phyloP scores from a whole-genome alignment of 2,329 filamentous ascomycete genomes.

The Paraphoma sp. region DNA sequence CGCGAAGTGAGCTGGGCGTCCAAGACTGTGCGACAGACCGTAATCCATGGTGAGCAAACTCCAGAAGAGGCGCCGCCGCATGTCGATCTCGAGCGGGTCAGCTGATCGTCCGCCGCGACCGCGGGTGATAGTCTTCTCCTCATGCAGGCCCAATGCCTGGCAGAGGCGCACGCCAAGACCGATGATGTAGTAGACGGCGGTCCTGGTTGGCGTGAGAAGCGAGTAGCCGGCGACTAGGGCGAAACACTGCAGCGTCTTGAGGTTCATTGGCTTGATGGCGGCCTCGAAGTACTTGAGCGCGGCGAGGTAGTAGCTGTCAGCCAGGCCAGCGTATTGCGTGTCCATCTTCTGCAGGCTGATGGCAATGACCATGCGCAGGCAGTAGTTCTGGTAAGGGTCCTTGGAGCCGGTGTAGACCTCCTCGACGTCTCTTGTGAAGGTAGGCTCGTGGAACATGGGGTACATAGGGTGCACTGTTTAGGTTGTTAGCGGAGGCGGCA shows the following conservation, averaged over 20 bases:
- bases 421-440: conserved; percentile 77
- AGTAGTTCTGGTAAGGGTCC: conserved; percentile 86
- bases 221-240: conserved; percentile 90
- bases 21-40: conserved; percentile 85
- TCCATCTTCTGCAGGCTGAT: conserved; percentile 94
- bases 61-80: conserved; percentile 89
- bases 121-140: conserved; percentile 83
- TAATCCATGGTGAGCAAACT: conserved; percentile 87
- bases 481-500: conserved; percentile 18
- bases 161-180: conserved; percentile 86
- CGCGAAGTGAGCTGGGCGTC: conserved; percentile 84
- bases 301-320: conserved; percentile 92
- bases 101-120: conserved; percentile 65
- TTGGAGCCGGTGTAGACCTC: conserved; percentile 78
- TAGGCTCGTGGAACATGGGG: conserved; percentile 84
- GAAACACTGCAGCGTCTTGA: conserved; percentile 89
- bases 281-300: conserved; percentile 85
- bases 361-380: conserved; percentile 88
- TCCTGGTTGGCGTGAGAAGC: conserved; percentile 86
- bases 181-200: conserved; percentile 91
- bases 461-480: conserved; percentile 81
- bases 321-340: conserved; percentile 86
- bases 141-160: conserved; percentile 85
- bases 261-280: conserved; percentile 84
- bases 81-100: conserved; percentile 80